Percentiles rank a stretch among this genome's conserved stretches.
These are phyloP conservation scores for Chamaecrista fasciculata DNA, from an alignment of 306 rosid species.

Conservation along the genomic window DNA sequence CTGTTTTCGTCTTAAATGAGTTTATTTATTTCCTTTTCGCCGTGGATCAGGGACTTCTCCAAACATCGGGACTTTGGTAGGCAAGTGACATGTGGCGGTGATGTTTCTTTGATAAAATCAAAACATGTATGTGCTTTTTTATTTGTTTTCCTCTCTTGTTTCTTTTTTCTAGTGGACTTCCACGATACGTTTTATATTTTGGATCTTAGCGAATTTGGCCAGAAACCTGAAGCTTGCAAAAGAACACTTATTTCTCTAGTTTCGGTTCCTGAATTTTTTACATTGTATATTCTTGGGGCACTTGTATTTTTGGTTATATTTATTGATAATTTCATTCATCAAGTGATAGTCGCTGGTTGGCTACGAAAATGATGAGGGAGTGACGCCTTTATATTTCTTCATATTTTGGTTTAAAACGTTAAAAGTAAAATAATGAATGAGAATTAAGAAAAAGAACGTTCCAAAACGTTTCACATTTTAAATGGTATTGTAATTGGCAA, in stretches of 20 bases:
- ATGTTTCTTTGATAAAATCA: slow-evolving; percentile 64
- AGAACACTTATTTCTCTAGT: slow-evolving; percentile 41
- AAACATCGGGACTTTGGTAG: slow-evolving; percentile 70
- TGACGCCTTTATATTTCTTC: slow-evolving; percentile 14
- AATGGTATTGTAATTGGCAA: too few species aligned
- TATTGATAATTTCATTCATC: slow-evolving; percentile 20
- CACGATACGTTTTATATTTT: slow-evolving; percentile 30
- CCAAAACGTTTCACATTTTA: too few species aligned
- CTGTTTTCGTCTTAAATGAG: neutral
- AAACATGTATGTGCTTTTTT: slow-evolving; percentile 69
- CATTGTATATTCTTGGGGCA: too few species aligned
- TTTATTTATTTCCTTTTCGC: neutral
- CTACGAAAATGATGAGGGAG: slow-evolving; percentile 33
- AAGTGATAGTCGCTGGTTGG: slow-evolving; percentile 20
- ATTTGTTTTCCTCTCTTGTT: too few species aligned
- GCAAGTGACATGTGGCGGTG: slow-evolving; percentile 67
- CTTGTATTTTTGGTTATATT: neutral
- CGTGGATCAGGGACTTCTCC: slow-evolving; percentile 57
- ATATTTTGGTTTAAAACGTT: slow-evolving; percentile 20
- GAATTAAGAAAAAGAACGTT: too few species aligned
- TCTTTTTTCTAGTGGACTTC: slow-evolving; percentile 16
- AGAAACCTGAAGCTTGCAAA: slow-evolving; percentile 46
- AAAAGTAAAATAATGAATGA: neutral
- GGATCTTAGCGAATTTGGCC: slow-evolving; percentile 37
- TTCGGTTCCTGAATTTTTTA: slow-evolving; percentile 5